Percentiles rank a stretch among this genome's conserved stretches.
phyloP scores from a whole-genome alignment of 2,329 filamentous ascomycete genomes.

The Ceratocystis huliohia region DNA sequence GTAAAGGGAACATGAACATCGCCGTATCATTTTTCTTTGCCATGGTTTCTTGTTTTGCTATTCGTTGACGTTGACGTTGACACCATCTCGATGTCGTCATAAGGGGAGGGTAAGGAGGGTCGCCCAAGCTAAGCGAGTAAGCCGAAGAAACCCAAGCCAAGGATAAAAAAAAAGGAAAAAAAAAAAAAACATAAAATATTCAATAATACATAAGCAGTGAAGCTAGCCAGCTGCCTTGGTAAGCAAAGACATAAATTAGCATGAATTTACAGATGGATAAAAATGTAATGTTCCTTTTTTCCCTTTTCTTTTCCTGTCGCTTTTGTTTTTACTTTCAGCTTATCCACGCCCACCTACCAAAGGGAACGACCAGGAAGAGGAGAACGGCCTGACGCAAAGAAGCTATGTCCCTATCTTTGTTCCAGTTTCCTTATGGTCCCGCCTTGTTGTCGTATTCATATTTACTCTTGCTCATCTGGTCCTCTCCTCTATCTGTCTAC shows the following conservation, averaged over 20 bases:
- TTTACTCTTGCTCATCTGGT: not conserved
- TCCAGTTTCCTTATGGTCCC: too few species aligned
- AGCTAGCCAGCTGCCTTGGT: not conserved
- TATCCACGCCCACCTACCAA: not conserved
- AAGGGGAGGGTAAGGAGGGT: not conserved
- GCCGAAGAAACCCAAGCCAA: not conserved
- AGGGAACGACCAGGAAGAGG: not conserved
- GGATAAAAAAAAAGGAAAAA: not conserved
- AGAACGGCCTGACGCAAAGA: not conserved
- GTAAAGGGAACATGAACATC: not conserved
- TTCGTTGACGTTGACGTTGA: not conserved
- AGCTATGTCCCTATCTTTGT: conserved; percentile 3
- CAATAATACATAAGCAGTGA: not conserved
- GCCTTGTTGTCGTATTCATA: not conserved
- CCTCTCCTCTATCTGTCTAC: not conserved
- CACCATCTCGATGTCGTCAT: not conserved
- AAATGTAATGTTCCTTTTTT: not conserved
- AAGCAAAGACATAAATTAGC: not conserved
- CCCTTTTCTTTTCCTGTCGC: not conserved
- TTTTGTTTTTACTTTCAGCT: not conserved
- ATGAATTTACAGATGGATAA: not conserved
- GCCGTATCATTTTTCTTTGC: too few species aligned
- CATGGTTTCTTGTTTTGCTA: not conserved
- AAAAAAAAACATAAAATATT: not conserved
- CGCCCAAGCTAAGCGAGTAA: not conserved